Evolutionary conservation across 495 filamentous ascomycete species (phyloP).

Genomic region (Penicillium atrosanguineum): DNA sequence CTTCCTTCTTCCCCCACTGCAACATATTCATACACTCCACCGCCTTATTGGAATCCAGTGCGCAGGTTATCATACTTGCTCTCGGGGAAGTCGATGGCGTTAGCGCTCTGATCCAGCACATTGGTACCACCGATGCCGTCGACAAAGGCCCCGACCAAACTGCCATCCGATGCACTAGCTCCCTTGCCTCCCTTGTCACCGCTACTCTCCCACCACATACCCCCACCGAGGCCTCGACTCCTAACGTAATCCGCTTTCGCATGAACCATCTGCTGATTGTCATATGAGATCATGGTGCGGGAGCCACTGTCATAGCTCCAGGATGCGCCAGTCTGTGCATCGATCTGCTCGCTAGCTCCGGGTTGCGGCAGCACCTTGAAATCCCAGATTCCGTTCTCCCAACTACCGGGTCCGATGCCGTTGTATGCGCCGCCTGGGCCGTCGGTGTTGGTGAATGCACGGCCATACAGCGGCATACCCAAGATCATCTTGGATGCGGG

Average conservation of each 20-base stretch:
- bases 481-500: slow-evolving; percentile 70
- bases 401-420: slow-evolving; percentile 65
- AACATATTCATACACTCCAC: background rate
- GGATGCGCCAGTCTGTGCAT: slow-evolving; percentile 51
- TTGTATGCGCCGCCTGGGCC: slow-evolving; percentile 69
- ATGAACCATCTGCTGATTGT: slow-evolving; percentile 58
- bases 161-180: slow-evolving; percentile 46
- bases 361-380: slow-evolving; percentile 62
- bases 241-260: slow-evolving; percentile 68
- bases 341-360: slow-evolving; percentile 38
- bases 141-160: slow-evolving; percentile 61
- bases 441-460: slow-evolving; percentile 70
- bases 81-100: slow-evolving; percentile 68
- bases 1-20: background rate
- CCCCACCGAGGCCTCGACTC: slow-evolving; percentile 67
- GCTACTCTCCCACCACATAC: slow-evolving; percentile 94
- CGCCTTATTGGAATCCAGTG: slow-evolving; percentile 37
- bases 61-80: slow-evolving; percentile 80
- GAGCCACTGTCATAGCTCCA: slow-evolving; percentile 66
- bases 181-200: slow-evolving; percentile 60
- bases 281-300: slow-evolving; percentile 73
- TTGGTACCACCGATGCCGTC: slow-evolving; percentile 45
- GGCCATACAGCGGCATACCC: slow-evolving; percentile 87
- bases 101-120: slow-evolving; percentile 57
- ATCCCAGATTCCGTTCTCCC: slow-evolving; percentile 81